phyloP scores from a whole-genome alignment of 2,329 filamentous ascomycete species.

The Colletotrichum chlorophyti region DNA sequence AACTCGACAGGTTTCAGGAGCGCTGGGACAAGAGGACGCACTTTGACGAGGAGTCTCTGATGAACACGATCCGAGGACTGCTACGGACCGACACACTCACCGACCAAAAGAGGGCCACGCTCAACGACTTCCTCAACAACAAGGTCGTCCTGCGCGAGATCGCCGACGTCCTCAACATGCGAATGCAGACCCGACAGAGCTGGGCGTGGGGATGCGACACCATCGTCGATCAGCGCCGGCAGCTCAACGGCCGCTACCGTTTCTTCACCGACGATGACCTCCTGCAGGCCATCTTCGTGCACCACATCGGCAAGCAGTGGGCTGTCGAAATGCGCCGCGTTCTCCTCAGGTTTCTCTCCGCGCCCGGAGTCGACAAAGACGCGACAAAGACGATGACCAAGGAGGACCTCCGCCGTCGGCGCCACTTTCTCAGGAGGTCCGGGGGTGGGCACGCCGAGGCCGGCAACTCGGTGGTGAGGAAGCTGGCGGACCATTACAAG shows the following conservation, averaged over 20 bases:
- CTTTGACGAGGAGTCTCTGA: slow-evolving; percentile 39
- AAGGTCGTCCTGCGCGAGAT: slow-evolving; percentile 48
- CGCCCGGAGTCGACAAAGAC: slow-evolving; percentile 39
- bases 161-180: slow-evolving; percentile 52
- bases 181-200: slow-evolving; percentile 42
- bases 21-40: slow-evolving; percentile 34
- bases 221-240: slow-evolving; percentile 45
- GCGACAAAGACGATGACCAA: slow-evolving; percentile 34
- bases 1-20: slow-evolving; percentile 44
- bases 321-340: slow-evolving; percentile 38
- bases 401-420: slow-evolving; percentile 47
- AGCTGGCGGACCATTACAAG: slow-evolving; percentile 44
- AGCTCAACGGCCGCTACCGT: slow-evolving; percentile 57
- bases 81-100: slow-evolving; percentile 48
- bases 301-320: slow-evolving; percentile 47
- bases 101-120: slow-evolving; percentile 47
- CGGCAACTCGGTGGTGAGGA: slow-evolving; percentile 37
- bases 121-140: slow-evolving; percentile 46
- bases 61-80: slow-evolving; percentile 44
- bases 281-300: slow-evolving; percentile 48
- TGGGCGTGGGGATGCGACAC: slow-evolving; percentile 47
- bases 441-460: neutral
- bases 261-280: slow-evolving; percentile 63
- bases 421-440: slow-evolving; percentile 47
- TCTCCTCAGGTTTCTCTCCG: slow-evolving; percentile 34